Evolutionary conservation across 176 grass and related monocot genomes (phyloP).

Genomic region (Carex scoparia): DNA sequence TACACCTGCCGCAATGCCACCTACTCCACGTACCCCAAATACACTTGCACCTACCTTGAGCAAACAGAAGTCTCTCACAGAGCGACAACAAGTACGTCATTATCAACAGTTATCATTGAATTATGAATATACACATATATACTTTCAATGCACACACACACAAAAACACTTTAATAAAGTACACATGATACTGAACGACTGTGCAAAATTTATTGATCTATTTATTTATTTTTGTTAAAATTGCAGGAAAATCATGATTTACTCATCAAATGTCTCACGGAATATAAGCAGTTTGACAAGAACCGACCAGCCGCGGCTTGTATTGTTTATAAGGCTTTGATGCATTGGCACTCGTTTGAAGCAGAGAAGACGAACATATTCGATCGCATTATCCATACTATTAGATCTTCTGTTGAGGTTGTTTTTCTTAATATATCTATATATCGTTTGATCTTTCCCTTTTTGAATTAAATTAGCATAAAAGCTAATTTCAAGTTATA

Average conservation of each 20-base stretch:
- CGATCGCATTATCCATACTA: slow-evolving; percentile 84
- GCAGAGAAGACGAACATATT: slow-evolving; percentile 92
- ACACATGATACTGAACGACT: background rate
- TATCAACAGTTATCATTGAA: background rate
- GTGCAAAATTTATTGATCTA: background rate
- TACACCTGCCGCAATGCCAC: background rate
- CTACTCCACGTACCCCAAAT: background rate
- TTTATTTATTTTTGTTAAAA: slow-evolving; percentile 14
- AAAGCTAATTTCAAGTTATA: background rate
- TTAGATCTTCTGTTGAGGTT: slow-evolving; percentile 80
- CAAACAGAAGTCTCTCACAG: slow-evolving; percentile 78
- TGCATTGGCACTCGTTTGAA: slow-evolving; percentile 89
- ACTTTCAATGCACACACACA: slow-evolving; percentile 13
- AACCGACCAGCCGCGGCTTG: slow-evolving; percentile 63
- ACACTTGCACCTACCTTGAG: slow-evolving; percentile 45
- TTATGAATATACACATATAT: background rate
- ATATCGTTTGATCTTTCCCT: background rate
- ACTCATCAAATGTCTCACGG: slow-evolving; percentile 73
- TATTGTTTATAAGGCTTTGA: slow-evolving; percentile 77
- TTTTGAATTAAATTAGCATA: background rate
- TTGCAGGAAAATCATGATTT: slow-evolving; percentile 82
- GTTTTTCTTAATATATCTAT: slow-evolving; percentile 16
- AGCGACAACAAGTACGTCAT: slow-evolving; percentile 64
- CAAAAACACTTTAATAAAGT: slow-evolving; percentile 20
- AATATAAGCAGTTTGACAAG: slow-evolving; percentile 65